These are phyloP conservation scores for Macaranga tanarius DNA, from an alignment of 441 rosid species.

Conservation along the genomic window DNA sequence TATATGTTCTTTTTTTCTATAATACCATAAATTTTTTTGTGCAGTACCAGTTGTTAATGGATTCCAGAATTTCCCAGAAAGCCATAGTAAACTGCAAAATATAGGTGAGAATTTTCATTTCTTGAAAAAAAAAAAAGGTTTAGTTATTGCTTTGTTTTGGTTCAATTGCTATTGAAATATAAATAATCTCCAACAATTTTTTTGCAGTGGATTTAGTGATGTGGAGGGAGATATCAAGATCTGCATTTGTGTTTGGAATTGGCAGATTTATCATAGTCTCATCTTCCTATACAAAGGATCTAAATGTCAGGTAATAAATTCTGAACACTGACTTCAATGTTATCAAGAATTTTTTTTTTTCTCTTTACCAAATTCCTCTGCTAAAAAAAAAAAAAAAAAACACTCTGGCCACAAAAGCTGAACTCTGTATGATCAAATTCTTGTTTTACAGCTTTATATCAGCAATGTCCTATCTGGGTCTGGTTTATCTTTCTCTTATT, in stretches of 20 bases:
- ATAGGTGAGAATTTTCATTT: constrained; percentile 43
- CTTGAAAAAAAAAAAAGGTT: not conserved
- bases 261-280: constrained; percentile 72
- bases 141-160: not conserved
- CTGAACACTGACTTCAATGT: constrained; percentile 3
- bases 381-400: constrained; percentile 12
- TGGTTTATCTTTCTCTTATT: constrained; percentile 63
- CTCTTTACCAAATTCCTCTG: not conserved
- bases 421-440: constrained; percentile 9
- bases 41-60: constrained; percentile 34
- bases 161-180: not conserved
- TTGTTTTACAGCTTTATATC: constrained; percentile 63
- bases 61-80: constrained; percentile 38
- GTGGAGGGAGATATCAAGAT: constrained; percentile 85
- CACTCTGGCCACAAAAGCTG: not conserved
- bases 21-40: constrained; percentile 6
- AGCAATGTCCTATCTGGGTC: constrained; percentile 69
- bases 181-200: not conserved
- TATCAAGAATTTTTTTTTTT: not conserved
- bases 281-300: constrained; percentile 71
- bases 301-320: constrained; percentile 56
- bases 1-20: not conserved
- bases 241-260: constrained; percentile 70
- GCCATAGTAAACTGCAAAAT: constrained; percentile 65
- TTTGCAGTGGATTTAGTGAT: constrained; percentile 77